phyloP scores from a whole-genome alignment of 805 yeast species.

The Kluyveromyces starmeri region DNA sequence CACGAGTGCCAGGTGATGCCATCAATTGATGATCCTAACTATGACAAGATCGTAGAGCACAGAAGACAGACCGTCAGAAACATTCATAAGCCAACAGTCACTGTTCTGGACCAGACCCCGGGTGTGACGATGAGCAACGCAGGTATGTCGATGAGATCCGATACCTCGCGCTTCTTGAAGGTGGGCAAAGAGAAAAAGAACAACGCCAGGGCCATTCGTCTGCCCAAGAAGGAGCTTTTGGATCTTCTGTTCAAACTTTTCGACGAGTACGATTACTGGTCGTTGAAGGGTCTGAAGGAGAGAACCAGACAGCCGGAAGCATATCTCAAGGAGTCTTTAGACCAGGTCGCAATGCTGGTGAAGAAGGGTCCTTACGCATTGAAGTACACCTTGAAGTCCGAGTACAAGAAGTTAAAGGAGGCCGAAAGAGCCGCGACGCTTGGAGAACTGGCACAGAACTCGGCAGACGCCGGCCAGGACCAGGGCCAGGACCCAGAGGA shows the following conservation, averaged over 20 bases:
- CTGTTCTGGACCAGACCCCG: constrained; percentile 67
- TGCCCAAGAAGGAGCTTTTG: constrained; percentile 86
- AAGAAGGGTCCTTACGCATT: constrained; percentile 95
- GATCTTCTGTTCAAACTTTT: constrained; percentile 82
- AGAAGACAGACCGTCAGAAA: constrained; percentile 41
- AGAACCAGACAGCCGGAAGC: constrained; percentile 93
- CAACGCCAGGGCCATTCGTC: constrained; percentile 69
- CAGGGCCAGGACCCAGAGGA: constrained; percentile 38
- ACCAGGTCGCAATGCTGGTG: constrained; percentile 77
- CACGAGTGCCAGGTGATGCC: constrained; percentile 92
- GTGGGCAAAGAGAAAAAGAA: constrained; percentile 41
- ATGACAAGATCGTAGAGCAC: constrained; percentile 51
- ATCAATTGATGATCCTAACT: constrained; percentile 60
- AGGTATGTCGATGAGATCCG: constrained; percentile 72
- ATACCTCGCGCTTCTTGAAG: constrained; percentile 59
- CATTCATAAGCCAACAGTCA: constrained; percentile 51
- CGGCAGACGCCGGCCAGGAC: constrained; percentile 37
- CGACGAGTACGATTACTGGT: constrained; percentile 95
- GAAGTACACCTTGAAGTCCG: constrained; percentile 83
- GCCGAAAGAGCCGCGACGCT: constrained; percentile 63
- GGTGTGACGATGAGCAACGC: constrained; percentile 85
- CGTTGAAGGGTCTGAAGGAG: constrained; percentile 86
- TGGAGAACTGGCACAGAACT: constrained; percentile 37
- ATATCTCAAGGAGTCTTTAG: constrained; percentile 83
- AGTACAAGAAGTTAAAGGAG: constrained; percentile 71